Percentiles rank a stretch among this genome's conserved stretches.
Conservation (phyloP, 192 early-diverging fungal genomes). For the Backusella tarrabulga region DNA sequence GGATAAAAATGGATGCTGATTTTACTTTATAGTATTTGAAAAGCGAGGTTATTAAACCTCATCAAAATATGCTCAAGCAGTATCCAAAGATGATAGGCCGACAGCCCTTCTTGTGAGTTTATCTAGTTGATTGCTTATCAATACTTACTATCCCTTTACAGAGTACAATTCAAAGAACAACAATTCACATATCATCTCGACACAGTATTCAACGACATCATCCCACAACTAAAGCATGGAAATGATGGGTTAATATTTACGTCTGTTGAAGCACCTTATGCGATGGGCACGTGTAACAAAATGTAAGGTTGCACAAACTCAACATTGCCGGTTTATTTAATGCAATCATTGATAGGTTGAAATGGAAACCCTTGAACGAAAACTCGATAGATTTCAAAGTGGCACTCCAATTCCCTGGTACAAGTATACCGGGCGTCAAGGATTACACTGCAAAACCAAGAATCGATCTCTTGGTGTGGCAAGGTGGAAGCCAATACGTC, state of each 20-base stretch:
- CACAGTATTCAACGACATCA: constrained; percentile 52
- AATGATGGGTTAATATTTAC: constrained; percentile 80
- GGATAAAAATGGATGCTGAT: too few relatives aligned
- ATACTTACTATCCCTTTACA: constrained; percentile 13
- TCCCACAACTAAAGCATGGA: constrained; percentile 63
- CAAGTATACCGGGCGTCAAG: constrained; percentile 23
- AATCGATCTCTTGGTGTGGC: constrained; percentile 53
- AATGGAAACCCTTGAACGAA: constrained; percentile 84
- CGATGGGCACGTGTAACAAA: constrained; percentile 61
- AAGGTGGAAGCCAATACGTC: constrained; percentile 35
- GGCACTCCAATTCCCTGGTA: constrained; percentile 28
- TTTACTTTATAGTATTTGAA: constrained; percentile 53
- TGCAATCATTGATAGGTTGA: constrained; percentile 54
- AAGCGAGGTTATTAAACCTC: constrained; percentile 64
- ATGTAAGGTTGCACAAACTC: constrained; percentile 47
- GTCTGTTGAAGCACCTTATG: constrained; percentile 58
- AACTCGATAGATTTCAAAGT: constrained; percentile 79
- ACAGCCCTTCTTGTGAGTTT: constrained; percentile 57
- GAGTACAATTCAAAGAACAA: constrained; percentile 67
- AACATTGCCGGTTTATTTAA: background rate
- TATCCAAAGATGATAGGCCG: constrained; percentile 33
- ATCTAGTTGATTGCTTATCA: background rate
- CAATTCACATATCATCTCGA: constrained; percentile 63
- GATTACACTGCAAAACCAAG: constrained; percentile 36
- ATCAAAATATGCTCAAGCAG: constrained; percentile 44